These are phyloP conservation scores for Dillenia suffruticosa DNA, from an alignment of 164 flowering plant species.

Conservation along the genomic window DNA sequence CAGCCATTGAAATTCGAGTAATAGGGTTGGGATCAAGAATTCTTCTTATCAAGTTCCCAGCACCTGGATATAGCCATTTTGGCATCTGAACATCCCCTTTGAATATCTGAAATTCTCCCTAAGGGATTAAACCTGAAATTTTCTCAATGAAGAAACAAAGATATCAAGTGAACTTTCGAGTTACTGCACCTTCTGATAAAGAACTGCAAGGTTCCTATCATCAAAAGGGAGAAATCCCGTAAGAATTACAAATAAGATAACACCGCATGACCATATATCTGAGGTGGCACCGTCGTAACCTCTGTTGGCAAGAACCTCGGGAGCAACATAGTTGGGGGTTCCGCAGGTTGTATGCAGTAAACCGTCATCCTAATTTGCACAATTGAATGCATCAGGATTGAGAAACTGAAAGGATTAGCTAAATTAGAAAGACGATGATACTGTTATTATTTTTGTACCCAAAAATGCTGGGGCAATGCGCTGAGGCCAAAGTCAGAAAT, in stretches of 20 bases:
- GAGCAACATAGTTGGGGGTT: constrained; percentile 98
- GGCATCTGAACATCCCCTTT: constrained; percentile 76
- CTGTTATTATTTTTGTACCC: constrained; percentile 35
- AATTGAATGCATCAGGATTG: constrained; percentile 1
- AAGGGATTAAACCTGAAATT: too few species aligned
- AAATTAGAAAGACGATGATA: neutral
- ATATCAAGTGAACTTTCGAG: neutral
- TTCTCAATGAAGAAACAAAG: neutral
- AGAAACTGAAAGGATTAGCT: neutral
- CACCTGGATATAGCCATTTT: constrained; percentile 81
- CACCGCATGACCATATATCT: constrained; percentile 97
- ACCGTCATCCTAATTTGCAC: constrained; percentile 61
- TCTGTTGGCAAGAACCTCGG: constrained; percentile 83
- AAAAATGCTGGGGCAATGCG: constrained; percentile 88
- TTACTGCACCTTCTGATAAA: constrained; percentile 77
- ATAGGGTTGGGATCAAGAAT: constrained; percentile 92
- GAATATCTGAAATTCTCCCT: constrained; percentile 49
- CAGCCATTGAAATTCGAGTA: constrained; percentile 62
- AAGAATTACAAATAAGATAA: constrained; percentile 77
- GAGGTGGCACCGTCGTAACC: constrained; percentile 87
- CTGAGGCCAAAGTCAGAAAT: constrained; percentile 96
- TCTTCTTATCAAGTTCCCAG: constrained; percentile 58
- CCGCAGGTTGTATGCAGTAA: constrained; percentile 96
- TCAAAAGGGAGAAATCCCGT: constrained; percentile 91
- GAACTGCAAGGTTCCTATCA: constrained; percentile 86